A percentile compares a stretch with the other conserved stretches of the same genome.
Conservation (phyloP, 495 filamentous ascomycete genomes). For the Corynascus novoguineensis region DNA sequence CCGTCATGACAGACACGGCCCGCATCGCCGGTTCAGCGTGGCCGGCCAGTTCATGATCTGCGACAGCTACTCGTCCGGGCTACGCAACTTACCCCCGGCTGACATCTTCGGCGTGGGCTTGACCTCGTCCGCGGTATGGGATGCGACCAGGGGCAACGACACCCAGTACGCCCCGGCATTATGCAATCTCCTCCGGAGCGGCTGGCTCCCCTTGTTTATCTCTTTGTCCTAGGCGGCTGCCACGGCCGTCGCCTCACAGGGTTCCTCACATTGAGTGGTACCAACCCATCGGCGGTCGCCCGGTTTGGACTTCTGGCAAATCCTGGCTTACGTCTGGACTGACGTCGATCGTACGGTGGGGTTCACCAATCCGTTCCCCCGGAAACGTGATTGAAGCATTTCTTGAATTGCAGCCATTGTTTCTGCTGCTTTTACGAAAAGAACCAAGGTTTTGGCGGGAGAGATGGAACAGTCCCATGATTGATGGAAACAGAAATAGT, state of each 20-base stretch:
- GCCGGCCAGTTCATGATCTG: conserved; percentile 24
- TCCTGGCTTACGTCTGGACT: conserved; percentile 24
- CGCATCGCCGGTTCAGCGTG: conserved; percentile 17
- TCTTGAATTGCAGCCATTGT: no score
- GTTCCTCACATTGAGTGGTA: conserved; percentile 36
- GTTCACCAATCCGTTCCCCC: conserved; percentile 9
- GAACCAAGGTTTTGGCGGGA: no score
- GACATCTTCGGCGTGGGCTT: conserved; percentile 32
- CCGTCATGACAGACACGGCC: conserved; percentile 25
- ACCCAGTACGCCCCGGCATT: conserved; percentile 3
- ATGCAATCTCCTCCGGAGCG: no score
- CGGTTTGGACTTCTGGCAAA: conserved; percentile 24
- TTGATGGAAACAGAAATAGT: no score
- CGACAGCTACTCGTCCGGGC: conserved; percentile 20
- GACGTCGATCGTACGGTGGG: conserved; percentile 15
- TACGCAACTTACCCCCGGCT: conserved; percentile 25
- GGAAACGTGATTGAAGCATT: not conserved
- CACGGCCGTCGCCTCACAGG: conserved; percentile 15
- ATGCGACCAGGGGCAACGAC: not conserved
- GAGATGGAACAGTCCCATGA: no score
- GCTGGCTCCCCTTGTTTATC: no score
- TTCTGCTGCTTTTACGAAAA: no score
- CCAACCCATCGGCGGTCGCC: conserved; percentile 20
- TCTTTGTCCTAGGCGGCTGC: no score
- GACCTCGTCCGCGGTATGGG: not conserved